phyloP scores from a whole-genome alignment of 805 yeast species.

The Ogataea corticis region DNA sequence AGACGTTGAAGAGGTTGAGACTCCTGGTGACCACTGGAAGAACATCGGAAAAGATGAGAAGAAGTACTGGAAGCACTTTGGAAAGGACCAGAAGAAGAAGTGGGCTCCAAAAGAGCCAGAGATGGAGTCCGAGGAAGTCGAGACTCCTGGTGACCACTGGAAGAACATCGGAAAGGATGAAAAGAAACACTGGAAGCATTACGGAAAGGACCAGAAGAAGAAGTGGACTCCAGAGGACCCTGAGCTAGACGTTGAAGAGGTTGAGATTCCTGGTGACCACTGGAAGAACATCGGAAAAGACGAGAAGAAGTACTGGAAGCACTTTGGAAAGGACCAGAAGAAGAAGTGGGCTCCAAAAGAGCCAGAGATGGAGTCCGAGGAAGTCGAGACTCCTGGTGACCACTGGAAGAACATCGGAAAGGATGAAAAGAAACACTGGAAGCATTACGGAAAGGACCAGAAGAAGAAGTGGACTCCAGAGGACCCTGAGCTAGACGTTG shows the following conservation, averaged over 20 bases:
- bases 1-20: slow-evolving; percentile 10
- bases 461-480: slow-evolving; percentile 27
- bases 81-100: slow-evolving; percentile 29
- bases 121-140: slow-evolving; percentile 7
- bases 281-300: slow-evolving; percentile 27
- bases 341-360: slow-evolving; percentile 27
- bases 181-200: slow-evolving; percentile 31
- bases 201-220: slow-evolving; percentile 30
- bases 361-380: slow-evolving; percentile 6
- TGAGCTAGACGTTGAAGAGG: slow-evolving; percentile 4
- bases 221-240: slow-evolving; percentile 22
- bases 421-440: slow-evolving; percentile 25
- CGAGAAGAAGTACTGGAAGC: slow-evolving; percentile 31
- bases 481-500: slow-evolving; percentile 17
- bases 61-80: slow-evolving; percentile 28
- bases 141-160: slow-evolving; percentile 23
- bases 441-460: slow-evolving; percentile 25
- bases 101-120: slow-evolving; percentile 22
- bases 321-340: slow-evolving; percentile 29
- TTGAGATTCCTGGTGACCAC: slow-evolving; percentile 16
- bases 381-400: slow-evolving; percentile 17
- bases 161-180: slow-evolving; percentile 22
- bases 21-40: slow-evolving; percentile 25
- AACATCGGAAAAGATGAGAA: slow-evolving; percentile 23
- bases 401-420: slow-evolving; percentile 26